phyloP scores from a whole-genome alignment of 2,329 filamentous ascomycete genomes.

The Monosporascus sp. region DNA sequence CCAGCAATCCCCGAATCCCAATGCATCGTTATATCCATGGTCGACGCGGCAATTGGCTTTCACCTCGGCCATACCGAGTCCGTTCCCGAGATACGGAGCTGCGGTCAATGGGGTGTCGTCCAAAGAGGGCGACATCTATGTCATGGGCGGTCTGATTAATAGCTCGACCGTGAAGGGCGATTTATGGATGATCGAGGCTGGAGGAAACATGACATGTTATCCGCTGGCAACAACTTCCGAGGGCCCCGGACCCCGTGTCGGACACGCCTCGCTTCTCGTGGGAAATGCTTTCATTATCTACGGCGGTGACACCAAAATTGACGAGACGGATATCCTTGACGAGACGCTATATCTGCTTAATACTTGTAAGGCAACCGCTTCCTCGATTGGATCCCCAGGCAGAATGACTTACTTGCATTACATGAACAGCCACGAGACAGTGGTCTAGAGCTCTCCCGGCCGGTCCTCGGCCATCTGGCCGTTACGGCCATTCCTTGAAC shows the following conservation, averaged over 20 bases:
- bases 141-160: conserved; percentile 96
- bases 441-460: conserved; percentile 93
- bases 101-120: conserved; percentile 89
- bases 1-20: conserved; percentile 44
- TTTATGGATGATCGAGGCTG: conserved; percentile 95
- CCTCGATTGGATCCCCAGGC: neutral
- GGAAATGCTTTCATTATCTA: conserved; percentile 99
- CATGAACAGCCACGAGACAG: conserved; percentile 75
- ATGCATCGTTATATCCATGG: conserved; percentile 89
- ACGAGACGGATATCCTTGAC: conserved; percentile 84
- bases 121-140: conserved; percentile 94
- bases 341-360: conserved; percentile 96
- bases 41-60: conserved; percentile 86
- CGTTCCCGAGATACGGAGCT: conserved; percentile 94
- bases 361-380: conserved; percentile 66
- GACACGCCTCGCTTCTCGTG: conserved; percentile 87
- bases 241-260: conserved; percentile 89
- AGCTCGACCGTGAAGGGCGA: conserved; percentile 95
- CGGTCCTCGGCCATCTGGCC: conserved; percentile 77
- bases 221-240: conserved; percentile 88
- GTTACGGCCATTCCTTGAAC: conserved; percentile 94
- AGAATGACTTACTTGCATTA: conserved; percentile 2
- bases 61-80: conserved; percentile 73
- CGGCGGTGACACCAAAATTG: conserved; percentile 95
- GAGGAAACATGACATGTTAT: conserved; percentile 81